Evolutionary conservation across 176 grass and related monocot species (phyloP).

Genomic region (Paspalum vaginatum): DNA sequence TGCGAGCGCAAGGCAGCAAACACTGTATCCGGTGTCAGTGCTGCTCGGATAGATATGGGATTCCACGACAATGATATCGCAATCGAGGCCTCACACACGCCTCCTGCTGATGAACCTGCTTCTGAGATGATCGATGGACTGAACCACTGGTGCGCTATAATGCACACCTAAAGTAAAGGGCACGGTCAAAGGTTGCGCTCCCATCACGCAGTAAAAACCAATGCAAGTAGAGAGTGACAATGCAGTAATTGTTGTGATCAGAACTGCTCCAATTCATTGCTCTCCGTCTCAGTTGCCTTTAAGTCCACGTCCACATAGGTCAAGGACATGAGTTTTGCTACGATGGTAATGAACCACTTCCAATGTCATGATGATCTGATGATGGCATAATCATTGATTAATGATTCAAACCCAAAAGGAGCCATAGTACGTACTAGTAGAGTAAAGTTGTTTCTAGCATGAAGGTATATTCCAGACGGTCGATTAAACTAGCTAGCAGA

Average conservation of each 20-base stretch:
- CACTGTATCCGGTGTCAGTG: conserved; percentile 13
- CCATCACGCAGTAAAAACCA: conserved; percentile 42
- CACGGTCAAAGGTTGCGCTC: conserved; percentile 42
- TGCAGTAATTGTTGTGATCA: conserved; percentile 7
- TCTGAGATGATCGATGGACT: conserved; percentile 21
- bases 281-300: conserved; percentile 32
- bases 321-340: background rate
- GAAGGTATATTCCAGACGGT: too few relatives aligned
- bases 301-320: background rate
- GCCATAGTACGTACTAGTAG: background rate
- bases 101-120: background rate
- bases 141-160: background rate
- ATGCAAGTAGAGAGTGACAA: conserved; percentile 13
- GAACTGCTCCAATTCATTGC: conserved; percentile 27
- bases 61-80: conserved; percentile 48
- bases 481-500: too few relatives aligned
- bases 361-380: background rate
- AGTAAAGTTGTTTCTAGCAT: too few relatives aligned
- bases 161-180: conserved; percentile 23
- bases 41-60: conserved; percentile 17
- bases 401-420: background rate
- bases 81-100: conserved; percentile 27
- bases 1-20: conserved; percentile 1
- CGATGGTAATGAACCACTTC: too few relatives aligned
- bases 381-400: conserved; percentile 14